A percentile compares a stretch with the other conserved stretches of the same genome.
These are phyloP conservation scores for Boletus rufocinnamomeus DNA, from an alignment of 768 basidiomycete genomes.

Conservation along the genomic window DNA sequence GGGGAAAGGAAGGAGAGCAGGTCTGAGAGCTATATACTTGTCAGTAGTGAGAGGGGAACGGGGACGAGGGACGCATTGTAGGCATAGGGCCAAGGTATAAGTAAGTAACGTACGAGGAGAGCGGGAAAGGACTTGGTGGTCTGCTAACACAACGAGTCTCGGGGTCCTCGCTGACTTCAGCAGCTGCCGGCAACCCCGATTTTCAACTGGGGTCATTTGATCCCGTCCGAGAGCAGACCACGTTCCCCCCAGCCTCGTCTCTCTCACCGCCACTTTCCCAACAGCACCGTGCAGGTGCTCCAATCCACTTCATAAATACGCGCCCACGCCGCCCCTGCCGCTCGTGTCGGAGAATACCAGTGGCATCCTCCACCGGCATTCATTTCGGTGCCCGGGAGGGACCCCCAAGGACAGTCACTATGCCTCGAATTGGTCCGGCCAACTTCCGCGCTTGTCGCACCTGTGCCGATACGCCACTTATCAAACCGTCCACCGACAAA, in stretches of 20 bases:
- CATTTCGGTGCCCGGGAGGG: slow-evolving; percentile 9
- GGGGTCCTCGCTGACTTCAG: slow-evolving; percentile 24
- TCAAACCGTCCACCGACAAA: slow-evolving; percentile 30
- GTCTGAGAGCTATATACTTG: neutral
- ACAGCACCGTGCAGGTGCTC: too few relatives aligned
- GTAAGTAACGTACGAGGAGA: slow-evolving; percentile 33
- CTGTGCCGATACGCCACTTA: slow-evolving; percentile 31
- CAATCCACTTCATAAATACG: neutral
- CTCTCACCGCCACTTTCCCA: slow-evolving; percentile 4
- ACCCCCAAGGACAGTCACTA: slow-evolving; percentile 22
- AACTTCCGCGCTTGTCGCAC: slow-evolving; percentile 37
- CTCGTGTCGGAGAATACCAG: slow-evolving; percentile 14
- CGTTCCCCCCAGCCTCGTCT: neutral
- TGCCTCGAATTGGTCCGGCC: slow-evolving; percentile 27
- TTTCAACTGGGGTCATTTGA: slow-evolving; percentile 26
- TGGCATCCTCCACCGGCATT: slow-evolving; percentile 7
- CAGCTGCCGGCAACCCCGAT: slow-evolving; percentile 22
- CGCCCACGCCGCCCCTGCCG: slow-evolving; percentile 15
- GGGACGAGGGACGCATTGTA: slow-evolving; percentile 21
- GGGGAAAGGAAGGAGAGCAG: neutral
- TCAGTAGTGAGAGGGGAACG: slow-evolving; percentile 9
- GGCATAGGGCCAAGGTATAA: slow-evolving; percentile 34
- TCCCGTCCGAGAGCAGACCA: slow-evolving; percentile 12
- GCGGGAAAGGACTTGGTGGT: slow-evolving; percentile 2
- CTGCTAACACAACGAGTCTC: slow-evolving; percentile 1